These are phyloP conservation scores for Blastocystis sp. DNA, from an alignment of 352 stramenopile species.

Conservation along the genomic window DNA sequence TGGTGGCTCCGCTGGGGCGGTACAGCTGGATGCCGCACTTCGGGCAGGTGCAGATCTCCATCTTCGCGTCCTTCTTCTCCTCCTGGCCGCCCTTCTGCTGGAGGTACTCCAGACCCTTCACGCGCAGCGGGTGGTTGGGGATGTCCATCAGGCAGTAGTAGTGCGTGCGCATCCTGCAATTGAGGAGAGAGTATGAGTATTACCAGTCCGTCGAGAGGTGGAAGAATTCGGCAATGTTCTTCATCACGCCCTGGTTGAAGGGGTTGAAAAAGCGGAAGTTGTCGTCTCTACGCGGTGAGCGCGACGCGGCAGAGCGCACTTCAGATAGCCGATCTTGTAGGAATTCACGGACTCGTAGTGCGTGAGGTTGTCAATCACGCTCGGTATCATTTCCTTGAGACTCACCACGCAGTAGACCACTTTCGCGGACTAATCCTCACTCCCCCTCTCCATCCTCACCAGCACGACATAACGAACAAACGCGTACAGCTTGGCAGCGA, in stretches of 20 bases:
- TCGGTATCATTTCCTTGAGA: constrained; percentile 38
- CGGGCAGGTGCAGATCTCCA: constrained; percentile 52
- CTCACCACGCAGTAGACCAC: constrained; percentile 8
- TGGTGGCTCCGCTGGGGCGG: not conserved
- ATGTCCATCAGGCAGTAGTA: constrained; percentile 63
- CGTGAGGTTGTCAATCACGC: constrained; percentile 28
- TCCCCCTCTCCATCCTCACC: too few relatives aligned
- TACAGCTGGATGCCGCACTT: constrained; percentile 53
- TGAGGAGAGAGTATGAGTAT: not conserved
- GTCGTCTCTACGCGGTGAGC: not conserved
- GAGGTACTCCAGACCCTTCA: constrained; percentile 18
- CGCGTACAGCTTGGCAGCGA: not conserved
- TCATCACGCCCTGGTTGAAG: constrained; percentile 34
- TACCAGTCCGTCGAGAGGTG: constrained; percentile 33
- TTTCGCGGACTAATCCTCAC: not conserved
- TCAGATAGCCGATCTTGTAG: constrained; percentile 59
- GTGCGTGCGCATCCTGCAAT: constrained; percentile 44
- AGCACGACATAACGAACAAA: too few relatives aligned
- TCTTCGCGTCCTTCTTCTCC: constrained; percentile 1
- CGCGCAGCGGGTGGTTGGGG: constrained; percentile 53
- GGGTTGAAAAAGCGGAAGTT: constrained; percentile 47
- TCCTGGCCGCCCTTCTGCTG: not conserved
- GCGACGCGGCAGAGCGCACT: not conserved
- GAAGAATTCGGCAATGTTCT: constrained; percentile 34
- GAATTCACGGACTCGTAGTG: constrained; percentile 35